These are phyloP conservation scores for Yamadazyma songkhlaensis DNA, from an alignment of 1,139 yeast species.

Conservation along the genomic window DNA sequence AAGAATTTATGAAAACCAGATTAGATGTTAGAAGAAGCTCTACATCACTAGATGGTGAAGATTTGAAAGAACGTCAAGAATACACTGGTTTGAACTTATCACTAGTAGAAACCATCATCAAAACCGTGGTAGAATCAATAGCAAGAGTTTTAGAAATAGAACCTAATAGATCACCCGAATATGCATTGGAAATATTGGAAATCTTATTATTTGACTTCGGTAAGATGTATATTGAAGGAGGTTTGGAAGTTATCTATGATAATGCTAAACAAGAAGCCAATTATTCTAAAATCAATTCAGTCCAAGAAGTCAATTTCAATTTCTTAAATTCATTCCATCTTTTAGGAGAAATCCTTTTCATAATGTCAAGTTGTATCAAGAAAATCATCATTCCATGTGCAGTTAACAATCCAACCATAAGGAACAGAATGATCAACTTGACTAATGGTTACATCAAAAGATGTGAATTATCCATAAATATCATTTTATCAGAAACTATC, in stretches of 20 bases:
- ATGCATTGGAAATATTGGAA: conserved; percentile 66
- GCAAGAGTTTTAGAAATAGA: conserved; percentile 76
- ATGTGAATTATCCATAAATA: conserved; percentile 68
- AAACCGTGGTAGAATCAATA: conserved; percentile 74
- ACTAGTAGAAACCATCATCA: conserved; percentile 62
- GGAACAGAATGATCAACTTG: conserved; percentile 59
- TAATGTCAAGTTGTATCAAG: conserved; percentile 69
- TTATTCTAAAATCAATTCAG: conserved; percentile 21
- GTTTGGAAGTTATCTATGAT: conserved; percentile 68
- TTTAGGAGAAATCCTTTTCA: conserved; percentile 62
- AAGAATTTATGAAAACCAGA: conserved; percentile 38
- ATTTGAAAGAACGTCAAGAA: conserved; percentile 22
- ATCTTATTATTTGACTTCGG: conserved; percentile 70
- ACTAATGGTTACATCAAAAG: conserved; percentile 66
- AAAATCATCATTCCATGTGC: conserved; percentile 73
- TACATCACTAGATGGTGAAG: conserved; percentile 20
- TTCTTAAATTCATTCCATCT: conserved; percentile 52
- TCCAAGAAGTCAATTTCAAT: conserved; percentile 32
- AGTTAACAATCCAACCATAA: conserved; percentile 57
- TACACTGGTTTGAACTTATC: conserved; percentile 36
- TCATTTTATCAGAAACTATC: conserved; percentile 59
- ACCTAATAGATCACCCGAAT: conserved; percentile 61
- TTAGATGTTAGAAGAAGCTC: conserved; percentile 27
- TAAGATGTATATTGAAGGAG: conserved; percentile 68
- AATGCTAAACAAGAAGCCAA: conserved; percentile 28